Evolutionary conservation across 768 basidiomycete species (phyloP), one percentile per base, ranked within the genome.

Genomic region (Pisolithus tinctorius): DNA sequence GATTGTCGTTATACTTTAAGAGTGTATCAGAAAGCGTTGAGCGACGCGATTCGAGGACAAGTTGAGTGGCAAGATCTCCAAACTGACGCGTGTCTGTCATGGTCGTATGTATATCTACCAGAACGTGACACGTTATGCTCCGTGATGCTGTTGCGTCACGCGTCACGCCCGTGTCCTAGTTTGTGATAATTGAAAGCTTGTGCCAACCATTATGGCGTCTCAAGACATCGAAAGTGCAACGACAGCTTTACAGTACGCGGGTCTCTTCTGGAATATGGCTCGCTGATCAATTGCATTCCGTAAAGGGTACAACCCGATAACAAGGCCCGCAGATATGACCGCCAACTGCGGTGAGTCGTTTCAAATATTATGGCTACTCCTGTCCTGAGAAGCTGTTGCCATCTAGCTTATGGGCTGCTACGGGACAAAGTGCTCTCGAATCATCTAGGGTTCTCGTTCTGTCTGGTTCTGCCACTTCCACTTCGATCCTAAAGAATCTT

Each of bases 401-500:
- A 4, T 45, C 44, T 60, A 90, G 92, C 23, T 75, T 99, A 23
- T 99, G 95, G 95, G 95, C 94, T 10, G 82, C 90, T 2, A 82
- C 87, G 1, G 96, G 95, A 4, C 95, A 99, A 67, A 72, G 74
- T 25, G 92, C 92, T 0, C 84, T 98, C 52, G 94, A 98, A 67
- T 76, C 82, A 3, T 78, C 93, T 11, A 80, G 85, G 44, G 75
- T 97, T 40, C 78, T 98, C 29, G 82, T 96, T 57, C 68, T 97
- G 52, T 86, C 84, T 38, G 85, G 75, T 0, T 82, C 84, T 23
- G 91, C 92, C 0, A 91, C 93, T 1, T 84, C 88, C 2, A 90
- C 93, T 30, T 86, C 90, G 45, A 81, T 90, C 58, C 77, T 99
- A 50, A 98, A 99, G 77, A 98, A 98, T 63, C 84, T 98, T 54